Evolutionary conservation across 1,139 yeast genomes (phyloP).

Genomic region (Spencermartinsiella ligniputridi): DNA sequence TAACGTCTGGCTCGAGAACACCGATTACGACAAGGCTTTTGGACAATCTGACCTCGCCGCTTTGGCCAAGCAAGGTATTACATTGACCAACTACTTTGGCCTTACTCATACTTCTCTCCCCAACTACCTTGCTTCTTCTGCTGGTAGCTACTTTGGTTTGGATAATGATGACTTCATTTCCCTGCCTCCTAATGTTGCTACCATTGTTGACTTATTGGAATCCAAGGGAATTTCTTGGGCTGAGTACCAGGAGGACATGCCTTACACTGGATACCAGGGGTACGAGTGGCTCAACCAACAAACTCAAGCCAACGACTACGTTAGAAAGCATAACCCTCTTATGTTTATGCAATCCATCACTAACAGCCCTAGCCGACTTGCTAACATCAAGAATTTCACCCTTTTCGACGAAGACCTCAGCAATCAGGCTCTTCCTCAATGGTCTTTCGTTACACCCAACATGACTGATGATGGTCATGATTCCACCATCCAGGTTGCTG

Average conservation of each 20-base stretch:
- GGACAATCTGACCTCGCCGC: conserved; percentile 39
- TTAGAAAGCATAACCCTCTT: conserved; percentile 48
- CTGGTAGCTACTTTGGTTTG: conserved; percentile 47
- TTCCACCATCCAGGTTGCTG: conserved; percentile 41
- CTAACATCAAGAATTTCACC: conserved; percentile 44
- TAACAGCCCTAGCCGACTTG: conserved; percentile 32
- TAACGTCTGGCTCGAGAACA: conserved; percentile 47
- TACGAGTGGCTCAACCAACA: conserved; percentile 41
- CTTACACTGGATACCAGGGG: conserved; percentile 47
- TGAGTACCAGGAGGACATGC: conserved; percentile 47
- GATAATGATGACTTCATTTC: conserved; percentile 40
- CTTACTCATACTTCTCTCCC: conserved; percentile 50
- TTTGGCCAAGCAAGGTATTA: conserved; percentile 41
- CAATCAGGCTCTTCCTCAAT: conserved; percentile 43
- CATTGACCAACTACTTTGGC: conserved; percentile 46
- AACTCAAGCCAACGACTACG: conserved; percentile 42
- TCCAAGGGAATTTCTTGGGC: conserved; percentile 45
- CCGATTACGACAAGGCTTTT: conserved; percentile 46
- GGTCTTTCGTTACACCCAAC: conserved; percentile 47
- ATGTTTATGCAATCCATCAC: conserved; percentile 39
- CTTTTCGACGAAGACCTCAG: conserved; percentile 39
- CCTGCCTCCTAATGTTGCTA: conserved; percentile 42
- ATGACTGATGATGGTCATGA: conserved; percentile 49
- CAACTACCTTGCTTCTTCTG: conserved; percentile 45
- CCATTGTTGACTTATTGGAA: conserved; percentile 44